A percentile compares a stretch with the other conserved stretches of the same genome.
Conservation (phyloP, 352 stramenopile species). For the Chrysophaeum taylorii region DNA sequence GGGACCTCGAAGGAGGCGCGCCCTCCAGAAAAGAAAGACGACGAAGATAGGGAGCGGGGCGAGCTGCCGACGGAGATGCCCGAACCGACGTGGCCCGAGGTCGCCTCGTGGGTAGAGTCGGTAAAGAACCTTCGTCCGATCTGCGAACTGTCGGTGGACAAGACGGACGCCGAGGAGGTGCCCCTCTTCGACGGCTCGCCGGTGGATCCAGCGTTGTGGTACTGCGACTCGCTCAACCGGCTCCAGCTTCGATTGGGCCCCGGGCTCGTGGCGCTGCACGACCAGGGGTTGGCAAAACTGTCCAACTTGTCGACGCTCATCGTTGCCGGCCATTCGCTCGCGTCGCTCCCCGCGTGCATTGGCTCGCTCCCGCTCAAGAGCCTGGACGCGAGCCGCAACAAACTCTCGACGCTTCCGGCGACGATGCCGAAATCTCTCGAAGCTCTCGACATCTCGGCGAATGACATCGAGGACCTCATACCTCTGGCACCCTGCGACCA, state of each 20-base stretch:
- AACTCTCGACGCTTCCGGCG: not conserved
- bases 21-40: constrained; percentile 10
- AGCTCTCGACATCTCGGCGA: not conserved
- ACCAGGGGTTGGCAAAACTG: constrained; percentile 10
- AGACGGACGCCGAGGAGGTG: not conserved
- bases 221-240: constrained; percentile 19
- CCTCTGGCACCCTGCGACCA: not conserved
- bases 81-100: constrained; percentile 23
- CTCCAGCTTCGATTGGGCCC: constrained; percentile 12
- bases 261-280: constrained; percentile 3
- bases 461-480: not conserved
- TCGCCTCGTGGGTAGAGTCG: constrained; percentile 21
- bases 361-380: not conserved
- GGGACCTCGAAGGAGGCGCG: too few species aligned
- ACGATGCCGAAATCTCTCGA: not conserved
- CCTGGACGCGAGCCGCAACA: not conserved
- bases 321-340: constrained; percentile 17
- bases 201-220: constrained; percentile 25
- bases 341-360: not conserved
- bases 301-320: constrained; percentile 23
- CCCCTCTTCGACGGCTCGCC: not conserved
- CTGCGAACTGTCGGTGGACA: constrained; percentile 18
- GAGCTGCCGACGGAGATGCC: not conserved
- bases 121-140: constrained; percentile 18
- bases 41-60: constrained; percentile 12